Percentiles rank a stretch among this genome's conserved stretches.
These are phyloP conservation scores for Kalaharituber pfeilii DNA, from an alignment of 2,329 filamentous ascomycete species.

Conservation along the genomic window DNA sequence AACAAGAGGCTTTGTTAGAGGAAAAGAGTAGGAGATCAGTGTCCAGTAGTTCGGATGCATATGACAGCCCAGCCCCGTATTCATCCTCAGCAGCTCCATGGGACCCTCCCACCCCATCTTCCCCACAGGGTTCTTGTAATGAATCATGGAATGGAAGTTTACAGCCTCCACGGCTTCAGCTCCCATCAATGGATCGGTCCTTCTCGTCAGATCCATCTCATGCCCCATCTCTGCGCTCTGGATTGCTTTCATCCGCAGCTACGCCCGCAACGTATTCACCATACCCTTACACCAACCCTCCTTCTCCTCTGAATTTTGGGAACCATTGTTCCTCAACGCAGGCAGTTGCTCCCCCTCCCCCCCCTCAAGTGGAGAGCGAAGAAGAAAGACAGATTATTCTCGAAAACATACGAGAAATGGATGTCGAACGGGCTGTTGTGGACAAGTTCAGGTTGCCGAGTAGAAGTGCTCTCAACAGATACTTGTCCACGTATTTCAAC, in stretches of 20 bases:
- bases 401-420: conserved; percentile 66
- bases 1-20: conserved; percentile 29
- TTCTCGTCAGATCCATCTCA: conserved; percentile 42
- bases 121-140: conserved; percentile 11
- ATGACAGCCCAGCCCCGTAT: conserved; percentile 16
- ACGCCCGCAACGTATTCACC: conserved; percentile 61
- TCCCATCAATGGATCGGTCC: conserved; percentile 50
- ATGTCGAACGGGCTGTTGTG: conserved; percentile 64
- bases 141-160: not conserved
- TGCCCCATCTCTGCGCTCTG: conserved; percentile 42
- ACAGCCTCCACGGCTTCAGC: conserved; percentile 38
- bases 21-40: conserved; percentile 19
- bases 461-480: conserved; percentile 67
- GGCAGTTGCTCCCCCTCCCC: conserved; percentile 45
- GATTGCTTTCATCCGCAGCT: conserved; percentile 46
- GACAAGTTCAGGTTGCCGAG: conserved; percentile 80
- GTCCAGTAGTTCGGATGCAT: conserved; percentile 15
- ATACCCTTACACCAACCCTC: conserved; percentile 47
- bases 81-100: conserved; percentile 16
- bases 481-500: conserved; percentile 89
- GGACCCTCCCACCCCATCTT: conserved; percentile 19
- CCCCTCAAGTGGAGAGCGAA: conserved; percentile 67
- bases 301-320: conserved; percentile 51
- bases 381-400: conserved; percentile 72
- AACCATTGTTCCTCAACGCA: conserved; percentile 52